phyloP scores from a whole-genome alignment of 371 early-diverging fungal species.

The Saksenaea vasiformis region DNA sequence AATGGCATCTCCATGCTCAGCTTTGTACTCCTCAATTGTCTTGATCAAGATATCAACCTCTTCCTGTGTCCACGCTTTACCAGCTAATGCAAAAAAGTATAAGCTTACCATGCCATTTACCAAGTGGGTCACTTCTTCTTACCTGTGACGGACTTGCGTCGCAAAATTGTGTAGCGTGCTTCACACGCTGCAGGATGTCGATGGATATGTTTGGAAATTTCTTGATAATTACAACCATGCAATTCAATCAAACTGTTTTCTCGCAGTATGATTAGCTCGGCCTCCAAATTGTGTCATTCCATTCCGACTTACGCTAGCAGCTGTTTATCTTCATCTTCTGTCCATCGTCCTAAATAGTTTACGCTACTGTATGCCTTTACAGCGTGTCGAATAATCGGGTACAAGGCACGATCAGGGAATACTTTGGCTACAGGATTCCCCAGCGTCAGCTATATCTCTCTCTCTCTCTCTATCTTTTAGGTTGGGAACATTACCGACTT shows the following conservation, averaged over 20 bases:
- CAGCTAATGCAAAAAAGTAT: neutral
- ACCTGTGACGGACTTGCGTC: neutral
- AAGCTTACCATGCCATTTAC: neutral
- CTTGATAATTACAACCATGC: neutral
- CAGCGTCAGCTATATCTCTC: neutral
- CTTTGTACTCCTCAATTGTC: neutral
- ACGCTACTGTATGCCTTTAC: neutral
- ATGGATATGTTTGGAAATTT: neutral
- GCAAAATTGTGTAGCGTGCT: neutral
- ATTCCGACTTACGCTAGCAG: conserved; percentile 7
- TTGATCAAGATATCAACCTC: neutral
- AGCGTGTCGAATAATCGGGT: neutral
- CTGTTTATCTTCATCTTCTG: conserved; percentile 9
- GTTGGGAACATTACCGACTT: too few species aligned
- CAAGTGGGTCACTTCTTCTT: neutral
- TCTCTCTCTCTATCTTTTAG: too few species aligned
- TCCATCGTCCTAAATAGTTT: conserved; percentile 10
- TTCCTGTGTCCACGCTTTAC: neutral
- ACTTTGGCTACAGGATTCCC: conserved; percentile 3
- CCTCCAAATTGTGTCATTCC: neutral
- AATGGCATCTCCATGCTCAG: neutral
- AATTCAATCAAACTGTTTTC: neutral
- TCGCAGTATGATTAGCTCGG: neutral
- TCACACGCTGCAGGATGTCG: neutral
- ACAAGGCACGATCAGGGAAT: conserved; percentile 12